Evolutionary conservation across 805 yeast species (phyloP), one percentile per base, ranked within the genome.

Genomic region (Clavispora carvajalis): DNA sequence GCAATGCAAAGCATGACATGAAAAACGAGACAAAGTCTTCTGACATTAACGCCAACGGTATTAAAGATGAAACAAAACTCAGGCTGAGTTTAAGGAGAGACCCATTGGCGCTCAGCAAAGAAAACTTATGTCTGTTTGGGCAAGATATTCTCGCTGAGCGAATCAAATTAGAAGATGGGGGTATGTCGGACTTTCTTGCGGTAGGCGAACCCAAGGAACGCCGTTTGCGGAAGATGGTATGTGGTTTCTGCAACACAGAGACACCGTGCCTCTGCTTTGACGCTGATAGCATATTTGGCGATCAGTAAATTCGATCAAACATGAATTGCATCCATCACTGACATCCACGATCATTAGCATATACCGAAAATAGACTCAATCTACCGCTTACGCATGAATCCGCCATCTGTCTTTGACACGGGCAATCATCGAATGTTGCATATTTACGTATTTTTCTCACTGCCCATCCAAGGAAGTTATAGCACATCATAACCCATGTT

Each of bases 221-320:
- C 18, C 25, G 36, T 19, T 26, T 15, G 24, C 25, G 36, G 35
- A 45, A 41, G 22, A 15, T 39, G 16, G 50, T 57, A 30, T 66
- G 70, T 44, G 69, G 71, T 4, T 65, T 63, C 42, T 68, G 74
- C 46, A 51, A 59, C 26, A 59, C 56, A 29, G 69, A 62, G 34
- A 59, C 67, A 0, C 69, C 73, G 4, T 69, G 74, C 40, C 53
- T 68, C 36, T 68, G 74, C 45, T 53, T 67, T 36, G 74, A 67
- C 37, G 63, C 67, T 9, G 73, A 68, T 19, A 39, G 37, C 28
- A 39, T 49, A 12, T 41, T 47, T 23, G 52, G 52, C 3, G 53
- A 47, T 22, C 31, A 31, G 23, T 18, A n/a, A 17, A 9, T 3
- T 6, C 21, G n/a, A 12, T 17, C 21, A 5, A 8, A 22, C 10